phyloP scores from a whole-genome alignment of 441 rosid genomes.

The Adansonia grandidieri region DNA sequence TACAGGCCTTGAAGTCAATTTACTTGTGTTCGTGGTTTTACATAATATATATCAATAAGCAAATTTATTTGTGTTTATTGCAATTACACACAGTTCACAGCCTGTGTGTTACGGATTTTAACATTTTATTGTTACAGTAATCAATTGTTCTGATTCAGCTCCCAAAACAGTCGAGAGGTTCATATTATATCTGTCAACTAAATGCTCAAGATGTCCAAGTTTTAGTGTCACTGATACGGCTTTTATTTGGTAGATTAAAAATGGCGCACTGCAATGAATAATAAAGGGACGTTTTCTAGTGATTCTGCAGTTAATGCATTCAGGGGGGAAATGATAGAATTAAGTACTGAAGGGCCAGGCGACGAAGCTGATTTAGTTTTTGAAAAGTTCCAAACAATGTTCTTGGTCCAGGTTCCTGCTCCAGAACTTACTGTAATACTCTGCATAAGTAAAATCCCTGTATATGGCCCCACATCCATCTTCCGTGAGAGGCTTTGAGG shows the following conservation, averaged over 20 bases:
- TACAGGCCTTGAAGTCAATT: too few species aligned
- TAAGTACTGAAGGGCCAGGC: neutral
- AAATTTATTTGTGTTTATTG: too few species aligned
- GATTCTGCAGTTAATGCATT: neutral
- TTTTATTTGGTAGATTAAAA: neutral
- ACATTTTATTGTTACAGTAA: too few species aligned
- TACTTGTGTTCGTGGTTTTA: too few species aligned
- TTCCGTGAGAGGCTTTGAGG: slow-evolving; percentile 45
- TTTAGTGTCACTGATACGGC: neutral
- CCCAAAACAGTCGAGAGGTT: neutral
- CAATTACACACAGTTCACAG: too few species aligned
- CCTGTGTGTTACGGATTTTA: too few species aligned
- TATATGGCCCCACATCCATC: slow-evolving; percentile 34
- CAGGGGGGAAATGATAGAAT: neutral
- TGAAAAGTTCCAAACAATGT: slow-evolving; percentile 63
- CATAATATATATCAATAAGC: too few species aligned
- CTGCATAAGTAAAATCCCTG: too few species aligned
- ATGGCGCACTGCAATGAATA: neutral
- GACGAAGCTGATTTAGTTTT: slow-evolving; percentile 24
- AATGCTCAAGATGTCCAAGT: neutral
- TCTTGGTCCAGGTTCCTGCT: slow-evolving; percentile 64
- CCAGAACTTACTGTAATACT: slow-evolving; percentile 48
- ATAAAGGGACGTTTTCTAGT: neutral
- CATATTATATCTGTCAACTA: neutral
- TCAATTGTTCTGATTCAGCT: neutral